phyloP scores from a whole-genome alignment of 2,329 filamentous ascomycete species.

The Ascochyta clinopodiicola region DNA sequence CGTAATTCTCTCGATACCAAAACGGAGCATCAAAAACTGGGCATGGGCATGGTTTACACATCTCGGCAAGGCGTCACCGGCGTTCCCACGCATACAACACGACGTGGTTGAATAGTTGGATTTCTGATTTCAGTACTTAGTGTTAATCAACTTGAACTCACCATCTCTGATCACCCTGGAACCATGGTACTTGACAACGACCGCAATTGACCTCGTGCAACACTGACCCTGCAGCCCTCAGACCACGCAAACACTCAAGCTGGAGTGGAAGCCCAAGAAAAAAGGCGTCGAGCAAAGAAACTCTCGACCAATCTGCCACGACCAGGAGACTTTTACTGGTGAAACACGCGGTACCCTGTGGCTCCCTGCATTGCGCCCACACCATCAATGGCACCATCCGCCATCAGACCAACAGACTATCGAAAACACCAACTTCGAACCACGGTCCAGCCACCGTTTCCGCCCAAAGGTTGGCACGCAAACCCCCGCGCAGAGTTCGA shows the following conservation, averaged over 20 bases:
- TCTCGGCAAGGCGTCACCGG: conserved; percentile 10
- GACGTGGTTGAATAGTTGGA: conserved; percentile 4
- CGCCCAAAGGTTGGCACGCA: too few species aligned
- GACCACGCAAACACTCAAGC: background rate
- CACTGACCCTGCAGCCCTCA: background rate
- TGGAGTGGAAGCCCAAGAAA: background rate
- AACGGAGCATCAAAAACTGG: conserved; percentile 20
- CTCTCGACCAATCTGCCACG: conserved; percentile 7
- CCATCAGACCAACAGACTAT: conserved; percentile 5
- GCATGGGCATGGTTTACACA: conserved; percentile 4
- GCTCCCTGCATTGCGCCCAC: conserved; percentile 1
- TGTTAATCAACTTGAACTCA: conserved; percentile 12
- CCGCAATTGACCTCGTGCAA: background rate
- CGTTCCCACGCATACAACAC: conserved; percentile 11
- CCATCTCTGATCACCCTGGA: background rate
- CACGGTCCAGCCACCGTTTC: background rate
- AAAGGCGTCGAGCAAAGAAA: background rate
- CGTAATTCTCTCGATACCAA: conserved; percentile 27
- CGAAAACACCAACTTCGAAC: background rate
- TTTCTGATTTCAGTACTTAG: conserved; percentile 9
- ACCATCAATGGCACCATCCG: background rate
- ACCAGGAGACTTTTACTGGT: conserved; percentile 8
- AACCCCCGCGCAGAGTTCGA: too few species aligned
- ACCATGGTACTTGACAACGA: background rate
- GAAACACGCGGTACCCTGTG: conserved; percentile 9